Evolutionary conservation across 345 rosid species (phyloP).

Genomic region (Brassica cretica): DNA sequence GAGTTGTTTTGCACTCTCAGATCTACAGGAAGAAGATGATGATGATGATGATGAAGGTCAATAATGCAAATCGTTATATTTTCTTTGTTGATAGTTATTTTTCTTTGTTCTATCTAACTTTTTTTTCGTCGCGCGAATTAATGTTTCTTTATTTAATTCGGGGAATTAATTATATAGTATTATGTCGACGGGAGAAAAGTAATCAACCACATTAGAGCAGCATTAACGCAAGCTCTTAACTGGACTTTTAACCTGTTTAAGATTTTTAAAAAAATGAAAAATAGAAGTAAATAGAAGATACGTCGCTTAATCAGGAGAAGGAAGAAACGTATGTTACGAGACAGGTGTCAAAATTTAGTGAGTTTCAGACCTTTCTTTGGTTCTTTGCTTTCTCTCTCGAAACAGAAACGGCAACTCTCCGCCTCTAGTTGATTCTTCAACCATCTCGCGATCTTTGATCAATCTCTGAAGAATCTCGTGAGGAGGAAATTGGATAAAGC

Average conservation of each 20-base stretch:
- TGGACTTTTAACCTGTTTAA: too few relatives aligned
- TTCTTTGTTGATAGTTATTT: constrained; percentile 36
- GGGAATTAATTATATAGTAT: constrained; percentile 8
- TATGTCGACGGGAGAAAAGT: constrained; percentile 31
- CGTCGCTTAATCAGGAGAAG: too few relatives aligned
- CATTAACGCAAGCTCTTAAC: too few relatives aligned
- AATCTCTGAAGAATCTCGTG: constrained; percentile 16
- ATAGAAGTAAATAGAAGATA: too few relatives aligned
- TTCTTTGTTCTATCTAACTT: not conserved
- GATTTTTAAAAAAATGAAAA: too few relatives aligned
- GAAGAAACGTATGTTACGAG: too few relatives aligned
- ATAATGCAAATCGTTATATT: constrained; percentile 30
- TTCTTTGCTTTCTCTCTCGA: too few relatives aligned
- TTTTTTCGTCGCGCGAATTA: constrained; percentile 26
- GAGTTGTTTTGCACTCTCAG: constrained; percentile 72
- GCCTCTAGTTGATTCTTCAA: too few relatives aligned
- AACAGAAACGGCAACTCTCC: too few relatives aligned
- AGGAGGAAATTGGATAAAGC: not conserved
- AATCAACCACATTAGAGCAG: constrained; percentile 12
- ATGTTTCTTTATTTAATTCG: constrained; percentile 28
- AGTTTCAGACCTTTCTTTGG: too few relatives aligned
- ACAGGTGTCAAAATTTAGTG: too few relatives aligned
- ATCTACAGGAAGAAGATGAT: constrained; percentile 54
- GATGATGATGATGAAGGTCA: constrained; percentile 34
- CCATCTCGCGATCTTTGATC: too few relatives aligned